phyloP scores from a whole-genome alignment of 495 filamentous ascomycete species.

The Aspergillus baeticus region DNA sequence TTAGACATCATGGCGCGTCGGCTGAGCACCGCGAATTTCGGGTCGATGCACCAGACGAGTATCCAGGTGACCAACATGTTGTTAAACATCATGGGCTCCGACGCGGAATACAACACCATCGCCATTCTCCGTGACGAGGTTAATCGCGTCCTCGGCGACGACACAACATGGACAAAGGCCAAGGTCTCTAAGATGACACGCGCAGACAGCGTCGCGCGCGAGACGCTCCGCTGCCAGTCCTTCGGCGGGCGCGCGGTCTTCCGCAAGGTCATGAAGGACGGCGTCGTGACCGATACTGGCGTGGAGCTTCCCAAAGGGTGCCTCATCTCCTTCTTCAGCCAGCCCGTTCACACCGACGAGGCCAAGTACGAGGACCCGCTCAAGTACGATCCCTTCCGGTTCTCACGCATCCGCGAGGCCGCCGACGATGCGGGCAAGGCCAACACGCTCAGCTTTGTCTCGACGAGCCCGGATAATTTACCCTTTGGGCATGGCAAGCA shows the following conservation, averaged over 20 bases:
- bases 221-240: conserved; percentile 36
- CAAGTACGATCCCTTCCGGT: conserved; percentile 36
- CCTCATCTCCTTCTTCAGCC: conserved; percentile 26
- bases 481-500: conserved; percentile 17
- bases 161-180: conserved; percentile 30
- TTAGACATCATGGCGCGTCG: conserved; percentile 30
- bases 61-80: conserved; percentile 44
- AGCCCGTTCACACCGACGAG: conserved; percentile 28
- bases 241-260: conserved; percentile 31
- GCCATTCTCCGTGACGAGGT: conserved; percentile 33
- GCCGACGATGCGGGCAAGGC: not conserved
- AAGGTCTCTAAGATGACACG: conserved; percentile 30
- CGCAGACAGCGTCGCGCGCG: conserved; percentile 38
- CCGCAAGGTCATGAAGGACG: conserved; percentile 28
- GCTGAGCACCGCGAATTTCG: conserved; percentile 45
- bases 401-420: conserved; percentile 22
- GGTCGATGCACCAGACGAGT: conserved; percentile 50
- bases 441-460: conserved; percentile 17
- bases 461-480: conserved; percentile 18
- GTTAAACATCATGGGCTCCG: conserved; percentile 41
- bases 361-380: conserved; percentile 27
- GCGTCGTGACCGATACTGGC: conserved; percentile 23
- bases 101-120: conserved; percentile 35
- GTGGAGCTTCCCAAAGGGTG: conserved; percentile 32
- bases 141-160: conserved; percentile 7